Evolutionary conservation across 2,329 filamentous ascomycete species (phyloP), one percentile per base, ranked within the genome.

Genomic region (Xylaria sp.): DNA sequence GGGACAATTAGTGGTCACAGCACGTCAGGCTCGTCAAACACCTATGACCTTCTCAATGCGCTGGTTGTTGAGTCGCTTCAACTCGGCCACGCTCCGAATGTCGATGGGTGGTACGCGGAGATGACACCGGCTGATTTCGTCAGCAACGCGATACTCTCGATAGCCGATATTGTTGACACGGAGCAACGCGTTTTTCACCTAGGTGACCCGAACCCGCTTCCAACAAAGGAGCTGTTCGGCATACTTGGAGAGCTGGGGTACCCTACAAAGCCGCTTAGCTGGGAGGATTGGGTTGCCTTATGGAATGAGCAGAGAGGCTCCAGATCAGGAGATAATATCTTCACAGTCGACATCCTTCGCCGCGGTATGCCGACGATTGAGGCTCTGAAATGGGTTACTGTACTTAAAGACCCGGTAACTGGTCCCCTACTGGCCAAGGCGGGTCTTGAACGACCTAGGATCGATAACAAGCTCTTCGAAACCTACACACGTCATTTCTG

Each of bases 111-210:
- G 92, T 88, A 90, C 59, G 87, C 91, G 1, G 92, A 95, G 80
- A 94, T 94, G 92, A 94, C 92, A 0, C 92, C 92, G 0, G 92
- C 93, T 15, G 92, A 95, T 79, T 94, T 93, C 74, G 91, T 94
- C 67, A 92, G 89, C 80, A 89, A 89, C 71, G 89, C 91, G 4
- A 92, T 95, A 72, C 82, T 92, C 28, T 88, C 91, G 20, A 85
- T 94, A 23, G 86, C 90, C 48, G 89, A 90, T 72, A 85, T 93
- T 67, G 86, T 82, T 0, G 84, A 89, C 42, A 83, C 85, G 0
- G 84, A 89, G 10, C 90, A 92, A 74, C 84, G 85, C 0, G 81
- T 94, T 7, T 93, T 92, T 80, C 92, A 94, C 73, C 83, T 94
- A 0, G 92, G 92, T 6, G 91, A 94, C 72, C 88, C 92, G 3